Conservation (phyloP, 352 stramenopile genomes). For the Phytophthora niederhauseri region DNA sequence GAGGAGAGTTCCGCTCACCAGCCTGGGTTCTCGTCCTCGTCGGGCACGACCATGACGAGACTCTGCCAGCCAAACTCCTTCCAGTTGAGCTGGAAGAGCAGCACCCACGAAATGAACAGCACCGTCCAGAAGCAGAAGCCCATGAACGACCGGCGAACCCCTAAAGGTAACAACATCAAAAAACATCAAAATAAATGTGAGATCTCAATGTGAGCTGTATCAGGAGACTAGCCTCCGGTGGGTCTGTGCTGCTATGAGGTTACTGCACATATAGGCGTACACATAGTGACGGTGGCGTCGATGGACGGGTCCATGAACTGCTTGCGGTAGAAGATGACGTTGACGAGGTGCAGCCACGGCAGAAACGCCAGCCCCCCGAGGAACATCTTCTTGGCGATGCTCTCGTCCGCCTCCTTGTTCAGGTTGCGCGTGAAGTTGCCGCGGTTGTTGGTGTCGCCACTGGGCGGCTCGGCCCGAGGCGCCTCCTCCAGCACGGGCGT, state of each 20-base stretch:
- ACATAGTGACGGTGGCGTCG: conserved; percentile 74
- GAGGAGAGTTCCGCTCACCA: conserved; percentile 68
- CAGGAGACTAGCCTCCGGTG: not conserved
- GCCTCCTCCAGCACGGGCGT: conserved; percentile 67
- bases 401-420: conserved; percentile 76
- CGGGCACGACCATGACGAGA: conserved; percentile 77
- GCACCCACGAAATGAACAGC: conserved; percentile 76
- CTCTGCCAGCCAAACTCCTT: conserved; percentile 84
- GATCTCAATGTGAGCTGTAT: not conserved
- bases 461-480: conserved; percentile 22
- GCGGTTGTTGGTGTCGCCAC: conserved; percentile 64
- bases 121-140: conserved; percentile 72
- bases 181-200: not conserved
- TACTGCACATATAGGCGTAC: conserved; percentile 41
- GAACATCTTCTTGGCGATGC: conserved; percentile 86
- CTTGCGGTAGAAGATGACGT: conserved; percentile 84
- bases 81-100: conserved; percentile 88
- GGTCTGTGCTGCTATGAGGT: not conserved
- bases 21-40: conserved; percentile 65
- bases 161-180: conserved; percentile 28
- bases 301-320: conserved; percentile 76
- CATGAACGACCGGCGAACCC: conserved; percentile 80
- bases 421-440: conserved; percentile 90
- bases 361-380: conserved; percentile 72
- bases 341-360: conserved; percentile 86